Evolutionary conservation across 2,329 filamentous ascomycete species (phyloP).

Genomic region (Monilinia fructicola): DNA sequence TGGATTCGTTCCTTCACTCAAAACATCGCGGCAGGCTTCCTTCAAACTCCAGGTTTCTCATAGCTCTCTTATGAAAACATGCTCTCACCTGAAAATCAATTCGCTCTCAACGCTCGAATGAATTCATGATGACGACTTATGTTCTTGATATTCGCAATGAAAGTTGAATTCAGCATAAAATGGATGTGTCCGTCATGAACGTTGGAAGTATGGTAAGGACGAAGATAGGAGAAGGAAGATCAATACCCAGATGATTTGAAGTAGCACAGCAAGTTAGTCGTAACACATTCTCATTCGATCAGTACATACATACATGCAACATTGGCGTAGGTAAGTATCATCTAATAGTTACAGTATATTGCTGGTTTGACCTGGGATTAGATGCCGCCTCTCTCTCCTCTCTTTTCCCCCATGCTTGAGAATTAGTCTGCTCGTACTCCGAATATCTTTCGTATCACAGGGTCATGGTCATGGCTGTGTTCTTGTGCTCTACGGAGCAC

Average conservation of each 20-base stretch:
- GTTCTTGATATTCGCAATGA: not conserved
- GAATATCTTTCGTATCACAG: slow-evolving; percentile 11
- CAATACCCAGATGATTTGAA: too few species aligned
- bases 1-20: slow-evolving; percentile 3
- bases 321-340: too few species aligned
- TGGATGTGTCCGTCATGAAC: not conserved
- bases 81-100: too few species aligned
- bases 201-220: not conserved
- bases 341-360: too few species aligned
- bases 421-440: not conserved
- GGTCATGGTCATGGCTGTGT: not conserved
- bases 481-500: too few species aligned
- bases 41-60: not conserved
- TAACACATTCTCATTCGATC: not conserved
- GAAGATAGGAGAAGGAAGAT: not conserved
- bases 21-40: slow-evolving; percentile 5
- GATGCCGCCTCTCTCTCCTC: not conserved
- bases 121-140: not conserved
- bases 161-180: not conserved
- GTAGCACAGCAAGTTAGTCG: not conserved
- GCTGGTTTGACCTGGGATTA: not conserved
- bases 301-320: too few species aligned
- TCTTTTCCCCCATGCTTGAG: not conserved
- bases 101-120: not conserved
- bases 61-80: slow-evolving; percentile 7